Conservation (phyloP, 2,329 filamentous ascomycete species). For the Pezicula rhizophila region DNA sequence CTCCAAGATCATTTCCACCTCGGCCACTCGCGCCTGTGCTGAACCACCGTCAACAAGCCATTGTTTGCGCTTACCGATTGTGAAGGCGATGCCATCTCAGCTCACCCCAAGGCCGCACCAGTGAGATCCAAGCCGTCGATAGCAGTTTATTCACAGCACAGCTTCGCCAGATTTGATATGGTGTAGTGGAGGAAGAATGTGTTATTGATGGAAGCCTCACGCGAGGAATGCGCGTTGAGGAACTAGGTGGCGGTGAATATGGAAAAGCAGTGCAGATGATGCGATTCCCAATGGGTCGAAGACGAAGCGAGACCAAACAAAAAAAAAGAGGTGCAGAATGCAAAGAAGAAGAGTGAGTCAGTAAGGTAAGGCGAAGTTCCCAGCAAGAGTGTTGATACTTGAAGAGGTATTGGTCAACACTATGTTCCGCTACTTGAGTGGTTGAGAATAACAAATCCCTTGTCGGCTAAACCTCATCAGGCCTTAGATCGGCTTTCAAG, state of each 20-base stretch:
- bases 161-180: neutral
- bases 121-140: neutral
- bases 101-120: neutral
- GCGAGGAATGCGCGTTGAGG: neutral
- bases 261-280: neutral
- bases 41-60: slow-evolving; percentile 9
- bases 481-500: no score
- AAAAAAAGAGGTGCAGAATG: neutral
- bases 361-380: neutral
- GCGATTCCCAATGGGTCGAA: neutral
- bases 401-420: neutral
- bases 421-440: no score
- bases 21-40: neutral
- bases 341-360: neutral
- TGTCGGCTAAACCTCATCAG: no score
- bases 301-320: neutral
- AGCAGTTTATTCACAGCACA: neutral
- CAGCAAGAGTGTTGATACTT: neutral
- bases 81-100: slow-evolving; percentile 20
- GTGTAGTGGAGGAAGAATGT: neutral
- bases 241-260: neutral
- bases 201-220: neutral
- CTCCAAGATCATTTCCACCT: neutral
- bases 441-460: no score
- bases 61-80: slow-evolving; percentile 16